Base-by-base conservation (phyloP, 2,329 filamentous ascomycete genomes). In the Pseudopithomyces maydicus region DNA sequence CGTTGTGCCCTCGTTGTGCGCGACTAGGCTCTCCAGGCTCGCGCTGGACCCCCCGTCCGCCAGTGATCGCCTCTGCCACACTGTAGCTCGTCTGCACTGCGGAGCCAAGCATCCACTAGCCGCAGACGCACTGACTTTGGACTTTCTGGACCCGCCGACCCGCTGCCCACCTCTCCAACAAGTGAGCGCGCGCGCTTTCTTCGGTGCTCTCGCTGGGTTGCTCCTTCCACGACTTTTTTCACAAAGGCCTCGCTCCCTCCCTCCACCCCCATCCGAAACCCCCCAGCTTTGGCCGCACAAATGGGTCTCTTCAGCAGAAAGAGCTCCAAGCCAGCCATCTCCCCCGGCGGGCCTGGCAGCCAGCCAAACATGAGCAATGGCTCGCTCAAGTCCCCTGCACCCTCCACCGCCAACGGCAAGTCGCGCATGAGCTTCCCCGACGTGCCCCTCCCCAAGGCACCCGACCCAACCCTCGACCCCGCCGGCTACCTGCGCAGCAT, bases 401-500 rank as follows among this genome's bases (percentile, higher is more conserved):
- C 62, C 55, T 72, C 76, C 47, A 74, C 75, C 26, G 62, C 63
- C 68, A 76, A 70, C 69, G 77, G 67, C 55, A 69, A 73, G 64
- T 60, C 60, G 32, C 70, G 69, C 54, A 70, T 70, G 59, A 71
- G 81, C 57, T 84, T 93, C 64, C 87, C 89, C 66, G 90, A 92
- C 76, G 83, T 96, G 69, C 86, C 92, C 62, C 85, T 98, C 46
- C 91, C 94, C 48, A 89, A 87, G 70, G 88, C 92, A 15, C 93
- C 94, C 26, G 93, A 98, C 77, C 93, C 94, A 69, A 84, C 89
- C 60, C 82, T 94, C 66, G 92, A 98, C 74, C 93, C 94, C 19
- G 91, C 90, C 22, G 93, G 88, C 59, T 98, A 98, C 77, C 85
- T 99, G 69, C 88, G 91, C 73, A 97, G 92, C 78, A 86, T 98